Evolutionary conservation across 768 basidiomycete species (phyloP), one percentile per base, ranked within the genome.

Genomic region (Phanerochaete sordida): DNA sequence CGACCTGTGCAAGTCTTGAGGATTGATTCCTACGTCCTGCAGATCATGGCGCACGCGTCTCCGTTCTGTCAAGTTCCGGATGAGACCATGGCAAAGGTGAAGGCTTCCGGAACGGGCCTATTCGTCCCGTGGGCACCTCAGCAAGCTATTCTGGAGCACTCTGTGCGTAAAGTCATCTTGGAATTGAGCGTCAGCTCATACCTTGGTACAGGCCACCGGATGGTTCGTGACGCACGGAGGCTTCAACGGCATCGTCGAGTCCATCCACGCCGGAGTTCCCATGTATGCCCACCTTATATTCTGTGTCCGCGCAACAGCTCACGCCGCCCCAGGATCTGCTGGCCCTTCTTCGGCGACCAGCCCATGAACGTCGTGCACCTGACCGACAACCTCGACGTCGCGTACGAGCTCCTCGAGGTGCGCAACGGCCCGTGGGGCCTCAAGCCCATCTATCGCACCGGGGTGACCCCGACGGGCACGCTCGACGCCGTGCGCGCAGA

Each of bases 171-270:
- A 35, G 33, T 7, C 13, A 35, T 35, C 33, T 35, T 13, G 6
- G 13, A 35, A n/a, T n/a, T n/a, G n/a, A 35, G 33, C 33, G 33
- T 6, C 33, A 7, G 33, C 33, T 35, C 33, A 35, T 35, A 15
- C 2, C 13, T 56, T 5, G 45, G 52, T 28, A 5, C 23, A 67
- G 65, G 67, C 56, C 8, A 59, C 58, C 12, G 69, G 67, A 12
- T 68, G 69, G 67, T 64, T 69, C 55, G 44, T 72, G 7, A 61
- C 65, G 3, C 70, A 72, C 33, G 64, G 66, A 12, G 70, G 70
- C 11, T 64, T 65, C 43, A 69, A 68, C 59, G 64, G 68, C 21
- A 58, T 65, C n/a, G 58, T 58, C 23, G 70, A 72, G 45, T 58
- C 68, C 12, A 51, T 72, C 35, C 43, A 28, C 12, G 55, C 61